Conservation (phyloP, 2,329 filamentous ascomycete genomes). For the Exophiala alcalophila region DNA sequence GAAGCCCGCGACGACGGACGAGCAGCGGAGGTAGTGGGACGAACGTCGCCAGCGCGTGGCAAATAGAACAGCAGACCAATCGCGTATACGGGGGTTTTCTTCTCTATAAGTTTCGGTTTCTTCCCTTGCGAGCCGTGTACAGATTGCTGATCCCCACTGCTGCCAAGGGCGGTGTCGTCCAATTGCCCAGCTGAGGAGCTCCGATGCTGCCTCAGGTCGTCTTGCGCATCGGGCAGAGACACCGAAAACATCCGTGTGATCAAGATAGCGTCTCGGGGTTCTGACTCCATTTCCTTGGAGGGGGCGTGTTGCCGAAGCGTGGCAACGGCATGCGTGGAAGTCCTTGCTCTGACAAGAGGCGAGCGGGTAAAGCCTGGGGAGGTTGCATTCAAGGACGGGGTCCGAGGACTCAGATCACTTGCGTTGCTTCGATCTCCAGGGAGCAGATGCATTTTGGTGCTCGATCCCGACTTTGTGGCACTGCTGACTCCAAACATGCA, state of each 20-base stretch:
- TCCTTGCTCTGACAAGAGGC: slow-evolving; percentile 18
- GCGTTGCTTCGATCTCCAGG: slow-evolving; percentile 26
- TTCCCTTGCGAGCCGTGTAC: slow-evolving; percentile 32
- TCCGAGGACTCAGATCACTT: slow-evolving; percentile 13
- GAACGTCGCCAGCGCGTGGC: slow-evolving; percentile 39
- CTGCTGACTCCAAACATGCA: slow-evolving; percentile 61
- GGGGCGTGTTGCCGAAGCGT: slow-evolving; percentile 20
- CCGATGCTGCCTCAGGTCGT: slow-evolving; percentile 28
- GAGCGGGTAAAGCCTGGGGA: slow-evolving; percentile 22
- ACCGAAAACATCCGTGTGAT: slow-evolving; percentile 61
- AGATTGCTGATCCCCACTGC: slow-evolving; percentile 5
- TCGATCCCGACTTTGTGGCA: slow-evolving; percentile 57
- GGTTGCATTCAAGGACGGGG: slow-evolving; percentile 20
- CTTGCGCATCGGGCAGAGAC: slow-evolving; percentile 48
- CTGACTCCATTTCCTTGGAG: slow-evolving; percentile 37
- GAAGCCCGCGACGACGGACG: slow-evolving; percentile 23
- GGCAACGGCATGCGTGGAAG: slow-evolving; percentile 21
- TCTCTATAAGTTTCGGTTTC: slow-evolving; percentile 48
- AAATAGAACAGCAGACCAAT: slow-evolving; percentile 57
- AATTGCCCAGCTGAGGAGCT: slow-evolving; percentile 15
- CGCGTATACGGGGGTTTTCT: slow-evolving; percentile 58
- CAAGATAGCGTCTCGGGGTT: slow-evolving; percentile 51
- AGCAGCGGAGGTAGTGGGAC: slow-evolving; percentile 14
- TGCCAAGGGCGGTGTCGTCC: slow-evolving; percentile 5
- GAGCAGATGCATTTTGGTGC: slow-evolving; percentile 60